Conservation (phyloP, 805 yeast genomes). For the Kazachstania kunashirensis region DNA sequence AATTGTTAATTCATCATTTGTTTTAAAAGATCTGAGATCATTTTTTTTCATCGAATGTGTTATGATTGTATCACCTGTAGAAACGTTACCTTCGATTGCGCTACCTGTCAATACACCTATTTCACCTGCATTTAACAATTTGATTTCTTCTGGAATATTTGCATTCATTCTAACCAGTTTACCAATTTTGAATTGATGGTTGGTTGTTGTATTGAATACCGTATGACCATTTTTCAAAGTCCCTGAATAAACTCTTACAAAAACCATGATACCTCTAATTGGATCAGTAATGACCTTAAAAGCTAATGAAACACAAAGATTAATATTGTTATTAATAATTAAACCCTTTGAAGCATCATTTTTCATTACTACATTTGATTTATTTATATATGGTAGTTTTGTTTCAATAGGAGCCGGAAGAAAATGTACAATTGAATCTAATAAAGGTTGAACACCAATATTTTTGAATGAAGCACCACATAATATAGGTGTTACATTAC, state of each 20-base stretch:
- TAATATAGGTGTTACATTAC: conserved; percentile 62
- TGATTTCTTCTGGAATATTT: conserved; percentile 67
- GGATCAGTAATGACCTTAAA: conserved; percentile 87
- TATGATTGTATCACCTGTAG: conserved; percentile 87
- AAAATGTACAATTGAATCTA: conserved; percentile 72
- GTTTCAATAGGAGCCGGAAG: conserved; percentile 76
- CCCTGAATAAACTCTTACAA: conserved; percentile 81
- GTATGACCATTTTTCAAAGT: conserved; percentile 50
- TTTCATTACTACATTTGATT: conserved; percentile 22
- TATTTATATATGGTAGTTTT: conserved; percentile 42
- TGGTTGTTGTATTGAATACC: conserved; percentile 60
- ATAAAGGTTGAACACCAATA: conserved; percentile 88
- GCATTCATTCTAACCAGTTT: conserved; percentile 81
- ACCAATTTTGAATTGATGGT: conserved; percentile 53
- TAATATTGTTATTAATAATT: conserved; percentile 45
- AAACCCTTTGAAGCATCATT: conserved; percentile 39
- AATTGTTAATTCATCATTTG: conserved; percentile 32
- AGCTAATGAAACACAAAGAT: conserved; percentile 68
- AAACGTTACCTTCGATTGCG: conserved; percentile 44
- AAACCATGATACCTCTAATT: conserved; percentile 72
- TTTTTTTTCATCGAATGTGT: conserved; percentile 47
- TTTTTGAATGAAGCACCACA: conserved; percentile 91
- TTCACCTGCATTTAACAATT: conserved; percentile 58
- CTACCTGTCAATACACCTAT: conserved; percentile 60
- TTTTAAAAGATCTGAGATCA: conserved; percentile 35